Conservation (phyloP, 2,329 filamentous ascomycete species). For the Chrysoporthe deuterocubensis region DNA sequence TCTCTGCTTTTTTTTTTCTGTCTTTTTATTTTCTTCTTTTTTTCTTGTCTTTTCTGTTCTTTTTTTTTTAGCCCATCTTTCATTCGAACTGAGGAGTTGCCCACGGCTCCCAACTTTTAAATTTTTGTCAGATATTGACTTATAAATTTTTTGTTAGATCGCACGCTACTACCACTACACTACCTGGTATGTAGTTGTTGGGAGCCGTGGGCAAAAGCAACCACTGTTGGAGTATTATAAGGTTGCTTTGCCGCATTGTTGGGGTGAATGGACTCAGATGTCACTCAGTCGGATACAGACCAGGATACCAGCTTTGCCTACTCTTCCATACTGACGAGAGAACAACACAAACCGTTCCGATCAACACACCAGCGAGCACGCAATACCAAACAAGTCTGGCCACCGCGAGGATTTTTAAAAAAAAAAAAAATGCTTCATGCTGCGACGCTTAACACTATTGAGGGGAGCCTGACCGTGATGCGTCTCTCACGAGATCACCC, state of each 20-base stretch:
- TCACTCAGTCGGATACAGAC: background rate
- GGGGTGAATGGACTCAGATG: background rate
- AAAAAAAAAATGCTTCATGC: background rate
- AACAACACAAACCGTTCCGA: background rate
- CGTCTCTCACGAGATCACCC: background rate
- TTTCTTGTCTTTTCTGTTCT: background rate
- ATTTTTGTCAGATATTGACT: background rate
- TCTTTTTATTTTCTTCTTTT: background rate
- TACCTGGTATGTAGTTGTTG: background rate
- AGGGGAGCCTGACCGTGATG: background rate
- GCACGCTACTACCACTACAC: slow-evolving; percentile 1
- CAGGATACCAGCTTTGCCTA: background rate
- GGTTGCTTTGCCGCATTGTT: background rate
- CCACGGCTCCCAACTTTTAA: slow-evolving; percentile 1
- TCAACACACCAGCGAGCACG: background rate
- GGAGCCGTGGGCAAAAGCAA: background rate
- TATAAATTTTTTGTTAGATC: background rate
- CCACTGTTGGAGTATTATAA: background rate
- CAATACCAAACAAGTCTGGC: background rate
- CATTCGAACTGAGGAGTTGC: background rate
- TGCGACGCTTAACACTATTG: background rate
- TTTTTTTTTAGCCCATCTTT: background rate
- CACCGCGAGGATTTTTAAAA: background rate
- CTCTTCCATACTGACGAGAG: background rate
- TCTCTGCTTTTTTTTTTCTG: background rate